These are phyloP conservation scores for Ciborinia camelliae DNA, from an alignment of 2,329 filamentous ascomycete genomes.

Conservation along the genomic window DNA sequence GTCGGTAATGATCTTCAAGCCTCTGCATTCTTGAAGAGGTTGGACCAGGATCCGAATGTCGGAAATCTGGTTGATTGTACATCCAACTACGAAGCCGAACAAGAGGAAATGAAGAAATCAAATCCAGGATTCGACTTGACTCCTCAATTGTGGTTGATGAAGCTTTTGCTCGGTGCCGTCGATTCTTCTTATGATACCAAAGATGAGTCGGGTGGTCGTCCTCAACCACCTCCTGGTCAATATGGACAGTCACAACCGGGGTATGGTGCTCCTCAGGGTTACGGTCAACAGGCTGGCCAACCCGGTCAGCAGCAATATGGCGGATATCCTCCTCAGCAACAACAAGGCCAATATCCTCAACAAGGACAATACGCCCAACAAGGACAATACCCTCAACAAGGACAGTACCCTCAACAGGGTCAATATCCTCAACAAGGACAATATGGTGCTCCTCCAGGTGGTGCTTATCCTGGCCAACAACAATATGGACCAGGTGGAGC, in stretches of 20 bases:
- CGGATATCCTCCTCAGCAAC: constrained; percentile 26
- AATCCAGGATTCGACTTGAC: constrained; percentile 8
- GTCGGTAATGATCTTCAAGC: constrained; percentile 12
- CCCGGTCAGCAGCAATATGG: constrained; percentile 31
- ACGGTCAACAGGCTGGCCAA: constrained; percentile 15
- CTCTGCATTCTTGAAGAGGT: constrained; percentile 15
- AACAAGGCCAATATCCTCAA: constrained; percentile 36
- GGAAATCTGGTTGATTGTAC: constrained; percentile 18
- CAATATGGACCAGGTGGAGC: constrained; percentile 13
- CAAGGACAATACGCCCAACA: constrained; percentile 31
- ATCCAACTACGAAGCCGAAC: constrained; percentile 17
- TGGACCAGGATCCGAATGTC: constrained; percentile 10
- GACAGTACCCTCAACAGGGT: constrained; percentile 27
- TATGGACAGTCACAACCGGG: constrained; percentile 28
- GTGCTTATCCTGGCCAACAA: constrained; percentile 15
- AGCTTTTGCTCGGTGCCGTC: constrained; percentile 64
- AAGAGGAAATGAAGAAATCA: constrained; percentile 14
- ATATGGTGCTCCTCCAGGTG: constrained; percentile 17
- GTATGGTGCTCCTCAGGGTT: constrained; percentile 12
- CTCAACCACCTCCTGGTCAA: constrained; percentile 22
- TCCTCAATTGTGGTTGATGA: constrained; percentile 36
- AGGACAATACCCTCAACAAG: constrained; percentile 35
- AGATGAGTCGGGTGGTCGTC: constrained; percentile 46
- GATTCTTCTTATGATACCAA: constrained; percentile 63
- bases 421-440: constrained; percentile 25